phyloP scores from a whole-genome alignment of 1,284 basidiomycete genomes.

The Leccinum pachyderme region DNA sequence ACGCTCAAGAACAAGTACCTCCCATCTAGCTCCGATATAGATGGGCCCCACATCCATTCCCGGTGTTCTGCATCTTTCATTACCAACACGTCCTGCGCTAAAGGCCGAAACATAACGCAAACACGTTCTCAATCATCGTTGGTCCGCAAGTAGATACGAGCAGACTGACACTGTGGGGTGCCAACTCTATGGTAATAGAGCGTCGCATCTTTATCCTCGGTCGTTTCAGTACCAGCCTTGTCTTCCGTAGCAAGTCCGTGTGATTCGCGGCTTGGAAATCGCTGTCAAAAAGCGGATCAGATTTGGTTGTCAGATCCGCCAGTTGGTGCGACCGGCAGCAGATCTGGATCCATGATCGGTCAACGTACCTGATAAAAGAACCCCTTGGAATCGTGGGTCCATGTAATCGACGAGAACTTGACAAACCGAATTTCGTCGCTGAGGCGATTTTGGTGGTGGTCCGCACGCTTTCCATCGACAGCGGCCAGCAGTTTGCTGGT shows the following conservation, averaged over 20 bases:
- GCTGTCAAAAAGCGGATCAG: slow-evolving; percentile 31
- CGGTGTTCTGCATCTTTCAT: slow-evolving; percentile 63
- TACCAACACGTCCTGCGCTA: slow-evolving; percentile 69
- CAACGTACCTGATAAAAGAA: slow-evolving; percentile 76
- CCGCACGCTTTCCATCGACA: slow-evolving; percentile 38
- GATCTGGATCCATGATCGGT: not conserved
- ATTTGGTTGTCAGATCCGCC: slow-evolving; percentile 1
- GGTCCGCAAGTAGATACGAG: not conserved
- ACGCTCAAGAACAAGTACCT: slow-evolving; percentile 61
- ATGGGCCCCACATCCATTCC: slow-evolving; percentile 62
- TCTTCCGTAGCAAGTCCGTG: slow-evolving; percentile 52
- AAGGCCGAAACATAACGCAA: slow-evolving; percentile 4
- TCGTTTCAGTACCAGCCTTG: slow-evolving; percentile 62
- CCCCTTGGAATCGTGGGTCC: slow-evolving; percentile 76
- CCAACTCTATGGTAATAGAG: slow-evolving; percentile 74
- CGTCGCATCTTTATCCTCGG: slow-evolving; percentile 66
- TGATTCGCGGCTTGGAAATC: slow-evolving; percentile 54
- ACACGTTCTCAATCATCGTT: slow-evolving; percentile 5
- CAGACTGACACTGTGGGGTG: slow-evolving; percentile 59
- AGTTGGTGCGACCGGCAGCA: not conserved
- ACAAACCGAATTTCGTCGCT: slow-evolving; percentile 69
- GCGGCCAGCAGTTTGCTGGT: slow-evolving; percentile 56
- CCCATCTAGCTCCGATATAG: slow-evolving; percentile 59
- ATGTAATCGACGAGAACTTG: slow-evolving; percentile 71
- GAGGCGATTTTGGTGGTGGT: slow-evolving; percentile 53